Percentiles rank a stretch among this genome's conserved stretches.
Conservation (phyloP, 1,139 yeast species). For the Candida neerlandica region DNA sequence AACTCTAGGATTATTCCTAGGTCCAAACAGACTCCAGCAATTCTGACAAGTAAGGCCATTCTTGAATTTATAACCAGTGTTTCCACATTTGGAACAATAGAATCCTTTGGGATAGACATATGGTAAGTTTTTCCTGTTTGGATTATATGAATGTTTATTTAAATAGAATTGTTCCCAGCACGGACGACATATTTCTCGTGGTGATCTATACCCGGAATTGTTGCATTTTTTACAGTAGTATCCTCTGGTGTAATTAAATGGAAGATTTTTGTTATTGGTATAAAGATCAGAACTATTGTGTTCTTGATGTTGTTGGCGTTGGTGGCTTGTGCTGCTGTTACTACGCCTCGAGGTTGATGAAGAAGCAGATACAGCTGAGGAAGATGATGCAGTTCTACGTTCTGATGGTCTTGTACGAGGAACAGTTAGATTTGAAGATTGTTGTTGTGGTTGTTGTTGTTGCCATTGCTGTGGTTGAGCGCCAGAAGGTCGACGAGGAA, state of each 20-base stretch:
- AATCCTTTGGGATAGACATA: slow-evolving; percentile 61
- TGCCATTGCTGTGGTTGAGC: slow-evolving; percentile 13
- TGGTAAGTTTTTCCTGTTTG: slow-evolving; percentile 36
- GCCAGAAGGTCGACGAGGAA: slow-evolving; percentile 15
- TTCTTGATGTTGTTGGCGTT: background rate
- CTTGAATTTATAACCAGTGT: slow-evolving; percentile 69
- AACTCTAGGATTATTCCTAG: slow-evolving; percentile 27
- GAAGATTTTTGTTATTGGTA: slow-evolving; percentile 45
- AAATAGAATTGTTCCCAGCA: slow-evolving; percentile 42
- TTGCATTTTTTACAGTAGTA: slow-evolving; percentile 41
- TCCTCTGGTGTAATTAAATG: slow-evolving; percentile 53
- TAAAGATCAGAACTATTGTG: slow-evolving; percentile 20
- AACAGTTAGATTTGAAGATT: slow-evolving; percentile 12
- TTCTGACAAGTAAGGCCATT: slow-evolving; percentile 69
- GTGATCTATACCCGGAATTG: slow-evolving; percentile 40
- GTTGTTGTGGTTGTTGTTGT: slow-evolving; percentile 9
- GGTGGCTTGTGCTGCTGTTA: background rate
- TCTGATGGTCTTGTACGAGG: background rate
- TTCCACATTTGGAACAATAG: slow-evolving; percentile 69
- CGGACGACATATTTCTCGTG: slow-evolving; percentile 31
- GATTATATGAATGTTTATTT: slow-evolving; percentile 37
- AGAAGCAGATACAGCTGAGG: background rate
- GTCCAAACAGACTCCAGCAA: slow-evolving; percentile 72
- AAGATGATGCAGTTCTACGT: background rate
- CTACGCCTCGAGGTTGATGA: slow-evolving; percentile 3